Evolutionary conservation across 1,284 basidiomycete species (phyloP), one percentile per base, ranked within the genome.

Genomic region (Ustilago trichophora): DNA sequence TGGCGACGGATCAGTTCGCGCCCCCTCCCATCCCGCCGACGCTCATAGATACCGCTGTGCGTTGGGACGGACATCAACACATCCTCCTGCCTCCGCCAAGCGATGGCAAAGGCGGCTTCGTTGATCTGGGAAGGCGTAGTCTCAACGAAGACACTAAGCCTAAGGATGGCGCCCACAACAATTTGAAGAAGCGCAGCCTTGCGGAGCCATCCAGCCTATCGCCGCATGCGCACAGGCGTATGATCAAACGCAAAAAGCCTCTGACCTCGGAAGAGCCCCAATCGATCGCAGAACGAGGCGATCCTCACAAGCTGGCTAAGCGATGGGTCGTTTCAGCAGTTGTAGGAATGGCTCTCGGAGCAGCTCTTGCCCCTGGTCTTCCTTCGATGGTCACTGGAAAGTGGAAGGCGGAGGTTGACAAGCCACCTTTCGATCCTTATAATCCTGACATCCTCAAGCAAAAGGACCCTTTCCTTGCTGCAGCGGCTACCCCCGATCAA

Each of bases 341-440:
- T 8, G 27, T 41, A 10, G 65, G 65, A 16, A 3, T 21, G 1
- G 24, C 25, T 4, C 5, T 38, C 6, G 64, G 64, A 15, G 49
- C 26, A 1, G 21, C 31, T 10, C 0, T 68, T 9, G 22, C 54
- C 6, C 58, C 65, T 1, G 54, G 50, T 3, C 15, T 55, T 3
- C 10, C 29, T 6, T 21, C 16, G 4, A 18, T 26, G 12, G 12
- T 68, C 19, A 35, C 4, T 16, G 32, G 34, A 9, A 49, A 45
- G n/a, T n/a, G n/a, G 21, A 9, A 37, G 6, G 24, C 18, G 4
- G 18, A 43, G 3, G 25, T 19, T 19, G 49, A 57, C 6, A 29
- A 43, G 16, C 44, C 58, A n/a, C 65, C 65, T 13, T 68, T 62
- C 50, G 33, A 68, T 36, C 65, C 65, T 13, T 62, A 68, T 32